Conservation (phyloP, 2,329 filamentous ascomycete genomes). For the Myriosclerotinia duriaeana region DNA sequence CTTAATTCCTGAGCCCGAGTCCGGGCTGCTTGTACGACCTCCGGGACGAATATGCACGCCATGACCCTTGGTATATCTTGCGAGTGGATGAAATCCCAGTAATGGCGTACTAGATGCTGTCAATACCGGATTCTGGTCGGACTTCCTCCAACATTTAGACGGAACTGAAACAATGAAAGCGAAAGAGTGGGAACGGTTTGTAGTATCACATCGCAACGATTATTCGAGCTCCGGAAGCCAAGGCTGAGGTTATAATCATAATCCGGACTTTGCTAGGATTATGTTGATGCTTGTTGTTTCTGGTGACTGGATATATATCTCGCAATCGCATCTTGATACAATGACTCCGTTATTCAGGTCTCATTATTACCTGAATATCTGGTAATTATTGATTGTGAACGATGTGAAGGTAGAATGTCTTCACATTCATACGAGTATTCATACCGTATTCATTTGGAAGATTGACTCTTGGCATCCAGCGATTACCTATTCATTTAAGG, state of each 20-base stretch:
- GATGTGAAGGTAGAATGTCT: background rate
- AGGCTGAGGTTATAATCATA: background rate
- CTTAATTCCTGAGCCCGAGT: constrained; percentile 12
- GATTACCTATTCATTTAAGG: too few species aligned
- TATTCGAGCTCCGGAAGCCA: constrained; percentile 3
- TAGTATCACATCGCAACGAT: background rate
- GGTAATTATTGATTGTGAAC: background rate
- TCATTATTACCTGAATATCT: background rate
- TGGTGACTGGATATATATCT: background rate
- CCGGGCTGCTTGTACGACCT: constrained; percentile 17
- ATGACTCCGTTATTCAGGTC: background rate
- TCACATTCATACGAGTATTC: background rate
- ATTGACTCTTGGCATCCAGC: too few species aligned
- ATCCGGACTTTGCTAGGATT: constrained; percentile 13
- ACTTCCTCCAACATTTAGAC: constrained; percentile 10
- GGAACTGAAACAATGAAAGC: background rate
- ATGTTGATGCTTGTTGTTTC: background rate
- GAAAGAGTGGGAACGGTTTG: background rate
- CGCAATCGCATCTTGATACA: background rate
- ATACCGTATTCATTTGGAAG: too few species aligned
- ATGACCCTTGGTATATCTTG: constrained; percentile 5
- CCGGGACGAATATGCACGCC: constrained; percentile 18
- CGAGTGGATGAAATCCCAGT: background rate
- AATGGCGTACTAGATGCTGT: too few species aligned
- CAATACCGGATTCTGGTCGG: background rate